phyloP scores from a whole-genome alignment of 2,329 filamentous ascomycete species.

The Fusarium cicatricum region DNA sequence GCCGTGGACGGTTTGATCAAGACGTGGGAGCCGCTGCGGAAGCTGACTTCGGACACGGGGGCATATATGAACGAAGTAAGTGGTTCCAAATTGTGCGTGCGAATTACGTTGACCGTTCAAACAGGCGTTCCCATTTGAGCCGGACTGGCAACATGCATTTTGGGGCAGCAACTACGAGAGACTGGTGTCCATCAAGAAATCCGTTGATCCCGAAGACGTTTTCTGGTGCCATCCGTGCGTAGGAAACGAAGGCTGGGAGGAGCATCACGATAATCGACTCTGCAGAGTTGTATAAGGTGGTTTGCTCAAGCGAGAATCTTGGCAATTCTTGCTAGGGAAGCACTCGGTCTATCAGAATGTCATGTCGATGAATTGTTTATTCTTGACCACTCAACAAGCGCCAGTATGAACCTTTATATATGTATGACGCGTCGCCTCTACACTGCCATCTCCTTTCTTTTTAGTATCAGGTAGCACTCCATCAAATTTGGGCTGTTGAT shows the following conservation, averaged over 20 bases:
- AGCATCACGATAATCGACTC: constrained; percentile 36
- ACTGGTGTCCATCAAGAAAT: constrained; percentile 54
- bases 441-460: no score
- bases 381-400: no score
- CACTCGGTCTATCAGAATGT: no score
- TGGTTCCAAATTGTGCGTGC: accelerated
- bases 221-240: constrained; percentile 60
- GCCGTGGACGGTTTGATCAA: constrained; percentile 41
- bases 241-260: constrained; percentile 53
- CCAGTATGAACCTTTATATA: no score
- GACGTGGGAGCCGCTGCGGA: constrained; percentile 47
- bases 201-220: constrained; percentile 56
- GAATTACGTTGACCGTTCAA: accelerated
- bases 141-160: constrained; percentile 51
- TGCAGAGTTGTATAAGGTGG: constrained; percentile 25
- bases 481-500: no score
- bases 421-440: no score
- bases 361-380: no score
- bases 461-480: no score
- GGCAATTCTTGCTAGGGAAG: no score
- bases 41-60: constrained; percentile 52
- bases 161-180: constrained; percentile 57
- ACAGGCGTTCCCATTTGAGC: constrained; percentile 49
- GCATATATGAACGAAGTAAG: constrained; percentile 58
- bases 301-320: no score